phyloP scores from a whole-genome alignment of 2,329 filamentous ascomycete genomes.

The Pyricularia grisea region DNA sequence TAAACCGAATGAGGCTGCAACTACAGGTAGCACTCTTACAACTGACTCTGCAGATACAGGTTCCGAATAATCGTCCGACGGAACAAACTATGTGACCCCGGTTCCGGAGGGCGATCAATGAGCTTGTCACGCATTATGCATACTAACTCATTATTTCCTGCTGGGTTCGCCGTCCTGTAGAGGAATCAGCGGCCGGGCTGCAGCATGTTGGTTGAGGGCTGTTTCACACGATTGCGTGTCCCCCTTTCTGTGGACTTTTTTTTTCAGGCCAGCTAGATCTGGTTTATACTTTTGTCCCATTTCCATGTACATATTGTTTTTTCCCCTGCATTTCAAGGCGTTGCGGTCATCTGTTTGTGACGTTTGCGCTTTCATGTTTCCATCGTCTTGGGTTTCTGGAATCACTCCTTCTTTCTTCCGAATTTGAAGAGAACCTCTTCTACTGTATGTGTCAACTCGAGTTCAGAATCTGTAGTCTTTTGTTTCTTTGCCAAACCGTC shows the following conservation, averaged over 20 bases:
- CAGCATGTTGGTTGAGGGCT: background rate
- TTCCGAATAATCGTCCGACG: background rate
- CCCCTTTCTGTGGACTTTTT: background rate
- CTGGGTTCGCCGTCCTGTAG: background rate
- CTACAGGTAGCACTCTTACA: background rate
- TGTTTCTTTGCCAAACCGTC: background rate
- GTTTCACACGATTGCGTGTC: background rate
- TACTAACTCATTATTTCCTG: background rate
- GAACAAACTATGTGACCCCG: background rate
- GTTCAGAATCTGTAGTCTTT: background rate
- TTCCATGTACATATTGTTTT: background rate
- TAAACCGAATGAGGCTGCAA: background rate
- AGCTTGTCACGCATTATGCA: background rate
- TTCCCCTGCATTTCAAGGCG: background rate
- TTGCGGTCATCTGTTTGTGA: background rate
- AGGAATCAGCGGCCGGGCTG: background rate
- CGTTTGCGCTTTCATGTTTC: background rate
- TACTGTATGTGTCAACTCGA: background rate
- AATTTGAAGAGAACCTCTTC: too few species aligned
- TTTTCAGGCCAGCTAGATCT: background rate
- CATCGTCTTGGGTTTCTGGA: too few species aligned
- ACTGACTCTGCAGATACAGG: background rate
- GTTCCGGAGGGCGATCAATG: background rate
- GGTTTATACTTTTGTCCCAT: background rate
- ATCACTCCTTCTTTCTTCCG: too few species aligned